phyloP scores from a whole-genome alignment of 1,139 yeast genomes.

The Pichia sp. region DNA sequence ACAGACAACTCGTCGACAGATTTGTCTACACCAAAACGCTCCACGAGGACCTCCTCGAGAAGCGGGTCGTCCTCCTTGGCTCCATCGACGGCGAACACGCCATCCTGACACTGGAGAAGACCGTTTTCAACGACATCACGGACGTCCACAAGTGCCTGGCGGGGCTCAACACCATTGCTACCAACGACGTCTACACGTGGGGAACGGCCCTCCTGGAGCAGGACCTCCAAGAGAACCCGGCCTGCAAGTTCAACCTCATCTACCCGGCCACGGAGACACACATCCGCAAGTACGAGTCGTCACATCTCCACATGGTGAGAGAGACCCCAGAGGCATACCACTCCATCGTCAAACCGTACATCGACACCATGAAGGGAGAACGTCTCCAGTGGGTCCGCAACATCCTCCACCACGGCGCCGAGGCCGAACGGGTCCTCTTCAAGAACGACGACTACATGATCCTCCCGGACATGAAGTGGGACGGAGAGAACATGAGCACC shows the following conservation, averaged over 20 bases:
- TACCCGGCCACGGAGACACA: slow-evolving; percentile 92
- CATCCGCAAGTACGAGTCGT: slow-evolving; percentile 67
- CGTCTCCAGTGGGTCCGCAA: slow-evolving; percentile 89
- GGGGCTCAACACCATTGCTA: slow-evolving; percentile 47
- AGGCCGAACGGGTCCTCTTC: slow-evolving; percentile 71
- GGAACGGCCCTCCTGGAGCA: slow-evolving; percentile 55
- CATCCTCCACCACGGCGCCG: slow-evolving; percentile 79
- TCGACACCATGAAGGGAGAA: slow-evolving; percentile 71
- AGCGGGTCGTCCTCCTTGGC: slow-evolving; percentile 66
- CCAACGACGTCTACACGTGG: slow-evolving; percentile 87
- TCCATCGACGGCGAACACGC: slow-evolving; percentile 57
- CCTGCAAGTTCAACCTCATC: slow-evolving; percentile 72
- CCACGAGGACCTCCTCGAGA: slow-evolving; percentile 60
- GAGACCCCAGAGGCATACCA: slow-evolving; percentile 83
- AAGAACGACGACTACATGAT: slow-evolving; percentile 64
- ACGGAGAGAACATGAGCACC: slow-evolving; percentile 63
- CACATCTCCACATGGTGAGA: slow-evolving; percentile 53
- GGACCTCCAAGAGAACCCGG: slow-evolving; percentile 47
- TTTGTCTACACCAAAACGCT: slow-evolving; percentile 34
- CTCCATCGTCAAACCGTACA: slow-evolving; percentile 67
- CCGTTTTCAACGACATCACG: slow-evolving; percentile 57
- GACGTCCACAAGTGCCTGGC: slow-evolving; percentile 30
- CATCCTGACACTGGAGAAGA: slow-evolving; percentile 71
- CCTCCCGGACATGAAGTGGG: slow-evolving; percentile 94
- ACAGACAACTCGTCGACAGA: background rate